A percentile compares a stretch with the other conserved stretches of the same genome.
phyloP scores from a whole-genome alignment of 192 early-diverging fungal species.

The Rhizophagus clarus region DNA sequence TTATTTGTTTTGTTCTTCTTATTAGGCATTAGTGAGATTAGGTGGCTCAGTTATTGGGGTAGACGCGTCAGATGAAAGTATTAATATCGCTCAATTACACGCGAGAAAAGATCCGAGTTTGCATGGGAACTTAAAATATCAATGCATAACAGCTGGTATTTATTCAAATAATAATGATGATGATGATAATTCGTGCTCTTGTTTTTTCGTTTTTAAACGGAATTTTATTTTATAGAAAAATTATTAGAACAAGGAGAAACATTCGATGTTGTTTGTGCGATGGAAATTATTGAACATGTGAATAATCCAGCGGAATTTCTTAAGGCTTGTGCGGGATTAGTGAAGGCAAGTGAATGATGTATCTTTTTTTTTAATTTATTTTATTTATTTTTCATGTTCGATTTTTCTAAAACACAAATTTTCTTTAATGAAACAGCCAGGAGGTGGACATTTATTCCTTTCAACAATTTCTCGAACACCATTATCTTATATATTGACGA shows the following conservation, averaged over 20 bases:
- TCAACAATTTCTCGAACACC: conserved; percentile 93
- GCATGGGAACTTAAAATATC: conserved; percentile 58
- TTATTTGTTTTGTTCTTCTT: not conserved
- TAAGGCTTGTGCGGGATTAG: conserved; percentile 60
- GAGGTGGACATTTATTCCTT: conserved; percentile 69
- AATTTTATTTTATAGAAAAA: conserved; percentile 53
- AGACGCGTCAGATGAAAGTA: conserved; percentile 86
- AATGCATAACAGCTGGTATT: conserved; percentile 65
- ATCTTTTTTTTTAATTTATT: conserved; percentile 13
- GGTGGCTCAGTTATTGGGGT: conserved; percentile 74
- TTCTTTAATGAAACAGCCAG: conserved; percentile 46
- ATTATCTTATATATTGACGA: conserved; percentile 73
- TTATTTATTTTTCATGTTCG: not conserved
- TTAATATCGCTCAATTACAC: conserved; percentile 78
- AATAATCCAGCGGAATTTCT: conserved; percentile 72
- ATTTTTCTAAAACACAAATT: not conserved
- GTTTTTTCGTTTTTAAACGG: not conserved
- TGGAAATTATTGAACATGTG: conserved; percentile 97
- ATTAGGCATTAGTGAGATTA: conserved; percentile 72
- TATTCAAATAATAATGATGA: not conserved
- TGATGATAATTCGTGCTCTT: not conserved
- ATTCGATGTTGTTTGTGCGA: conserved; percentile 82
- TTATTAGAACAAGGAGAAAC: conserved; percentile 46
- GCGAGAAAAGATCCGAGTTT: conserved; percentile 68
- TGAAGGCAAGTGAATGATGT: conserved; percentile 51